Base-by-base conservation (phyloP, 139 green algal species). In the Eudorina sp. region DNA sequence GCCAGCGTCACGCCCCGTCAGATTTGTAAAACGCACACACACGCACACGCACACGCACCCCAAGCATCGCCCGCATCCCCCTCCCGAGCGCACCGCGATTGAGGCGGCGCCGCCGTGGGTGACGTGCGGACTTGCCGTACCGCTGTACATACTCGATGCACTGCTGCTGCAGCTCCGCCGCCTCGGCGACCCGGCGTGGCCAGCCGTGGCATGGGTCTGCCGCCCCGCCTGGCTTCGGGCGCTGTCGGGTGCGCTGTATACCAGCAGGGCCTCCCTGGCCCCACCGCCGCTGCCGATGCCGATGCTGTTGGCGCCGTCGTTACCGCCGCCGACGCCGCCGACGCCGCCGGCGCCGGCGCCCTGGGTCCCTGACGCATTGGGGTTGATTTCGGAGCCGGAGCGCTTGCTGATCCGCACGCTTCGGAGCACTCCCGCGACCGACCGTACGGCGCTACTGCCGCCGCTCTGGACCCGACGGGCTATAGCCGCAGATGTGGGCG, bases 141-240 rank as follows among this genome's bases (percentile, higher is more conserved):
- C 81, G 45, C 62, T 79, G 81, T 87, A 87, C 31, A 87, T 78
- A 45, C 62, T 79, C 19, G 64, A 79, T 0, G 45, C 81, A 45
- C 81, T 87, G 66, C 81, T 87, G 81, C 64, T 87, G 25, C 46
- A 53, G 45, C 81, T 87, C 29, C 38, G 64, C 25, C 46, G 58
- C n/a, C 16, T 60, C 4, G 79, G 60, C 40, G 79, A 86, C 13
- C 8, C 29, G 6, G 4, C 4, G 2, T 53, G n/a, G n/a, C n/a
- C n/a, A n/a, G n/a, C n/a, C n/a, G n/a, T n/a, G n/a, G n/a, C n/a
- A n/a, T n/a, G n/a, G n/a, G n/a, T n/a, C n/a, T n/a, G n/a, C n/a
- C n/a, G 18, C 46, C 36, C 1, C 3, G 34, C 4, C 25, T 27
- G 40, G 43, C 43, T 62, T 19, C 81, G 43, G 23, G 43, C 64